Percentiles rank a stretch among this genome's conserved stretches.
phyloP scores from a whole-genome alignment of 257 asterid species.

The Solanum chiquidenum region DNA sequence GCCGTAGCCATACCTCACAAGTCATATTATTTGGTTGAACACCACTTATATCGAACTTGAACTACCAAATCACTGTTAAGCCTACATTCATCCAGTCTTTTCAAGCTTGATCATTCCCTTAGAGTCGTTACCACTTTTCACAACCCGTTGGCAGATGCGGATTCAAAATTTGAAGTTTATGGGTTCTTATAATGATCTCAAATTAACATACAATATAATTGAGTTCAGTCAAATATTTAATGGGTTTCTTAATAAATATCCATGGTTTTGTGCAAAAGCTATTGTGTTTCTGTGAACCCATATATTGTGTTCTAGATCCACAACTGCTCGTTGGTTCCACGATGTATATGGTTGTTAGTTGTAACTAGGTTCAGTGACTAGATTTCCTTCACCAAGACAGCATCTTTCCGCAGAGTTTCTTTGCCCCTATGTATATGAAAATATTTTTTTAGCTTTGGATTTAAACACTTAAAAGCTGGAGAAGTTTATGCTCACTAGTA shows the following conservation, averaged over 20 bases:
- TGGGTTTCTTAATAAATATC: background rate
- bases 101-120: background rate
- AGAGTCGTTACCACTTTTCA: background rate
- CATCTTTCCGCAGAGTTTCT: background rate
- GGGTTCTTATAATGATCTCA: background rate
- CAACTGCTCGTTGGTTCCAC: background rate
- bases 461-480: background rate
- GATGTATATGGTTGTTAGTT: background rate
- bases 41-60: background rate
- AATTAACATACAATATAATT: background rate
- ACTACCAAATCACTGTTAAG: background rate
- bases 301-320: background rate
- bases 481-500: background rate
- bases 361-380: background rate
- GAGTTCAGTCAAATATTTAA: background rate
- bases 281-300: background rate
- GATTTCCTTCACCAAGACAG: background rate
- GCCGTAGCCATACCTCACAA: background rate
- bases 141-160: background rate
- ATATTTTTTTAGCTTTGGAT: background rate
- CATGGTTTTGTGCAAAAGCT: background rate
- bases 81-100: background rate
- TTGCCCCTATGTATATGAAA: background rate
- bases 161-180: background rate
- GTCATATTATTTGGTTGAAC: background rate